A percentile compares a stretch with the other conserved stretches of the same genome.
Conservation (phyloP, 176 grass and related monocot genomes). For the Rhynchospora tenuis region DNA sequence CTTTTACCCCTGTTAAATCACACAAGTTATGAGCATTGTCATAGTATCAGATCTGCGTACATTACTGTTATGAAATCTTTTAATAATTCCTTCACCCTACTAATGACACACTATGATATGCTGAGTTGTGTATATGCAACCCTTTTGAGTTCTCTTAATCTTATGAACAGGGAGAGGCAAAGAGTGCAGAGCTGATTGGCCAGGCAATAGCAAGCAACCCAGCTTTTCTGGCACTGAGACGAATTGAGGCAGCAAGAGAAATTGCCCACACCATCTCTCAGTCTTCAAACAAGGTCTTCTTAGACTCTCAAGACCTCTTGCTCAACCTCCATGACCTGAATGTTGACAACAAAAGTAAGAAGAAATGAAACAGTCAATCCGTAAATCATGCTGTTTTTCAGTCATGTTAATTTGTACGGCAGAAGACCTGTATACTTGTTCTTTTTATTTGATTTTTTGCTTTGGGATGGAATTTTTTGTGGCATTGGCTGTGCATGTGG, state of each 20-base stretch:
- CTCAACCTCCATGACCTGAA: slow-evolving; percentile 63
- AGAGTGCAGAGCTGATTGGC: slow-evolving; percentile 88
- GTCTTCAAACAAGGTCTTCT: slow-evolving; percentile 76
- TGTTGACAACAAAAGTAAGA: slow-evolving; percentile 9
- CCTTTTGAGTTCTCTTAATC: neutral
- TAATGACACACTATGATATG: neutral
- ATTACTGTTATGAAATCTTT: too few species aligned
- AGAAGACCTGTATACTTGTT: neutral
- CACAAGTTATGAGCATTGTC: neutral
- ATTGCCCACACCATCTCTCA: slow-evolving; percentile 68
- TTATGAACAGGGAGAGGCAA: slow-evolving; percentile 72
- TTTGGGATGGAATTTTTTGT: neutral
- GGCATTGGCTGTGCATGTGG: neutral
- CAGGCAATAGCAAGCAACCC: slow-evolving; percentile 77
- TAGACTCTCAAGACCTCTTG: slow-evolving; percentile 67
- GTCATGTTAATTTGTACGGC: neutral
- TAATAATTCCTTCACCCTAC: too few species aligned
- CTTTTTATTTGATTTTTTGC: slow-evolving; percentile 9
- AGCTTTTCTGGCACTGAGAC: slow-evolving; percentile 64
- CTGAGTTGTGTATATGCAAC: neutral
- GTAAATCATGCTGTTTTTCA: neutral
- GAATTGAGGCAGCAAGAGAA: slow-evolving; percentile 84
- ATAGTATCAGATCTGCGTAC: neutral
- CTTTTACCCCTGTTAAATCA: neutral
- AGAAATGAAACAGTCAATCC: slow-evolving; percentile 17